Evolutionary conservation across 2,329 filamentous ascomycete species (phyloP), one percentile per base, ranked within the genome.

Genomic region (Ilyonectria sp.): DNA sequence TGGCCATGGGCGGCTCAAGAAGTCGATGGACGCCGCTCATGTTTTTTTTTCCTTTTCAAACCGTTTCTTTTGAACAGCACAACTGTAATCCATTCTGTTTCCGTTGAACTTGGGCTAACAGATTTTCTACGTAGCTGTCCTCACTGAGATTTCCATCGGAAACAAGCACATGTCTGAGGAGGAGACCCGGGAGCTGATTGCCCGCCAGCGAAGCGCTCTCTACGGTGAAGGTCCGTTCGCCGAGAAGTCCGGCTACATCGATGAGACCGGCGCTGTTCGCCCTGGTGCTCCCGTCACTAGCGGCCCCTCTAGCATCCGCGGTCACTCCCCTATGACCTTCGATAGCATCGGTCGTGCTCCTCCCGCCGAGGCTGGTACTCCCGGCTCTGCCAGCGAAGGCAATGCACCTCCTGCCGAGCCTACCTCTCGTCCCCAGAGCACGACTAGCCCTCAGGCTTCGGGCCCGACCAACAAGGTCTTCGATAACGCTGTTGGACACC

Each of bases 141-240:
- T 87, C 74, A 74, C 83, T 78, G 87, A 89, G 60, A 74, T 85
- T 60, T 65, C 78, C 68, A 76, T 79, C 49, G 76, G 72, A 56
- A 88, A 86, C 86, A 98, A 98, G 86, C 91, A 86, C 78, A 93
- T 97, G 92, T 97, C 92, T 79, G 96, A 98, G 85, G 95, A 98
- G 77, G 95, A 97, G 78, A 95, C 95, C 76, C 94, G 95, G 76
- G 95, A 98, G 76, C 88, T 98, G 81, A 97, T 98, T 82, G 93
- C 95, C 75, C 95, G 95, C 79, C 96, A 98, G 84, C 94, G 97
- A 82, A 95, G 92, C 82, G 95, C 95, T 72, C 85, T 99, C 73
- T 99, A 98, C 82, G 94, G 94, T 79, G 94, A 93, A 78, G 86
- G 86, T 11, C 80, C 88, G 58, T 92, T 94, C 79, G 90, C 92